Evolutionary conservation across 176 grass and related monocot genomes (phyloP), one percentile per base, ranked within the genome.

Genomic region (Themeda triandra): DNA sequence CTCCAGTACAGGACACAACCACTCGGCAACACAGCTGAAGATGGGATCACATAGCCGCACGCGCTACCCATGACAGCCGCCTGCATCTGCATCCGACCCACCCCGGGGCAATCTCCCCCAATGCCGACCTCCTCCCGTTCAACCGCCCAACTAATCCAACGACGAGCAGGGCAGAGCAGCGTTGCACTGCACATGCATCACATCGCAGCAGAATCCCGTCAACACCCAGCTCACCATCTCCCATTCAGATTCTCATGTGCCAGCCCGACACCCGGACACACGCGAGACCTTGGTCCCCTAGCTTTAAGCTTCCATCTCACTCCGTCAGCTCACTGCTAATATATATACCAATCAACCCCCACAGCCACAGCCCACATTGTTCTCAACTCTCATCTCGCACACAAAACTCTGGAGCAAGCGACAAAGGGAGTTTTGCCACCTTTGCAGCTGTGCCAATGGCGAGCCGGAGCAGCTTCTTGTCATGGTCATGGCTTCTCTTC

Each of bases 81-180:
- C 15, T 2, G 41, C 85, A 68, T 85, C 79, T 32, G 73, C 80
- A 82, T 74, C 70, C 8, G 79, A 46, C 87, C 85, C n/a, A 80
- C 85, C 74, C 88, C 80, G 40, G 73, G 45, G 65, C 28, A 19
- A 44, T 81, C 86, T 88, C 67, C 88, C 86, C 88, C 87, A 66
- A 73, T 54, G n/a, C 80, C 73, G 46, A 78, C 91, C 69, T 91
- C 68, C 84, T 67, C 77, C 40, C 1, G 19, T 13, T 4, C 33
- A 76, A 53, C 48, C 35, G 15, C 21, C 63, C 35, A 64, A 66
- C 60, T 46, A 42, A 25, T 1, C 84, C 58, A 58, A 76, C 54
- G 29, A 49, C 19, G 29, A 28, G 70, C 87, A 66, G 68, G 44
- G 23, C 70, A 46, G 23, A 8, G 36, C 23, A 25, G 36, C 4